A percentile compares a stretch with the other conserved stretches of the same genome.
These are phyloP conservation scores for Arxiozyma slooffiae DNA, from an alignment of 1,139 yeast species.

Conservation along the genomic window DNA sequence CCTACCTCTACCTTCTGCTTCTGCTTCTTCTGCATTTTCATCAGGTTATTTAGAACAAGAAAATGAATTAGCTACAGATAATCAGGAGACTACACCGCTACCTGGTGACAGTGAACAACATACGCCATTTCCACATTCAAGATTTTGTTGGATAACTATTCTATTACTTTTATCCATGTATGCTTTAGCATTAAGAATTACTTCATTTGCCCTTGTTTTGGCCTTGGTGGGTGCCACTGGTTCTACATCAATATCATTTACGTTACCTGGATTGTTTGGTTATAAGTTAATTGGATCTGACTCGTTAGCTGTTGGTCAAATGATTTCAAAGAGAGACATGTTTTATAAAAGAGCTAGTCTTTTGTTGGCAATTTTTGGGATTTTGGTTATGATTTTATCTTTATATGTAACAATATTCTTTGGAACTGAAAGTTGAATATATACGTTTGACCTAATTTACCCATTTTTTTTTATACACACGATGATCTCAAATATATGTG, in stretches of 20 bases:
- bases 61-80: conserved; percentile 1
- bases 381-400: conserved; percentile 65
- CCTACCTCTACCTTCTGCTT: background rate
- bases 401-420: conserved; percentile 59
- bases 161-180: conserved; percentile 42
- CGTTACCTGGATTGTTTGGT: conserved; percentile 85
- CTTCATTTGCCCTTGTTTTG: conserved; percentile 71
- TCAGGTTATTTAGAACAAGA: conserved; percentile 1
- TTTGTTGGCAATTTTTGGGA: conserved; percentile 61
- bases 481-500: background rate
- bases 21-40: background rate
- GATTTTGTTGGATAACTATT: conserved; percentile 43
- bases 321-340: conserved; percentile 27
- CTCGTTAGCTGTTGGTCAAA: conserved; percentile 22
- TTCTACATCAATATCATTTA: conserved; percentile 85
- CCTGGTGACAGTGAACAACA: conserved; percentile 11
- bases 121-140: conserved; percentile 44
- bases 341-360: conserved; percentile 51
- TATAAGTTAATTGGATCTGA: conserved; percentile 48
- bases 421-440: conserved; percentile 16
- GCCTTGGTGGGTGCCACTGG: conserved; percentile 95
- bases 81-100: conserved; percentile 5
- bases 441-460: background rate
- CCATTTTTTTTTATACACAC: background rate
- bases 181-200: conserved; percentile 56